Evolutionary conservation across 2,329 filamentous ascomycete species (phyloP), one percentile per base, ranked within the genome.

Genomic region (Fusarium devonianum): DNA sequence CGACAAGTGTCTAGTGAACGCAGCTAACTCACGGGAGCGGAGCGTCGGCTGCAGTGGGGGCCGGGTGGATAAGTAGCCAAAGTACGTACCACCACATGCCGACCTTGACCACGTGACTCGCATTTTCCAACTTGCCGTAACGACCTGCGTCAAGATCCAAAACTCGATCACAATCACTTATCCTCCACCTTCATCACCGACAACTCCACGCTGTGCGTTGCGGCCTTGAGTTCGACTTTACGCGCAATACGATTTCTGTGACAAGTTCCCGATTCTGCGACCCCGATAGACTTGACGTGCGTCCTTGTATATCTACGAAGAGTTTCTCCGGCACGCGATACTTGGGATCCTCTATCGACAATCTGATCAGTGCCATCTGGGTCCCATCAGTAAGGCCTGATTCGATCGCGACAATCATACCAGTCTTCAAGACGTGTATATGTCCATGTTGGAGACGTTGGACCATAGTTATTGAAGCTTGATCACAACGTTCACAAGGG

Each of bases 381-480:
- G 48, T 30, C 39, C 29, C 25, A 16, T 22, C 42, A 45, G 42
- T 38, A 43, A 34, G 36, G 25, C 55, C 19, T 35, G 23, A 25
- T 37, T 28, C 46, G 43, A 59, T 49, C 32, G 26, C 37, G 21
- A 33, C 34, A 46, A 38, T 42, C 38, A 30, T 17, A 28, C 51
- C 41, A 49, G 51, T 44, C 37, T 48, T 23, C 28, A 32, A 49
- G 21, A 49, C 34, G 41, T 29, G 46, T 28, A 49, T 46, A 37
- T 37, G 30, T 25, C 56, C 41, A 47, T 56, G 39, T 37, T 52
- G 43, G 49, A 49, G 50, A 52, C 44, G 44, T 52, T 56, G 51
- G 52, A 49, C 40, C 37, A 58, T 62, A 56, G 56, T 56, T 46
- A 36, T 38, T 57, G 44, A 30, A 48, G 54, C 50, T 60, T 56